Conservation (phyloP, 2,329 filamentous ascomycete genomes). For the Paramyrothecium sp. region DNA sequence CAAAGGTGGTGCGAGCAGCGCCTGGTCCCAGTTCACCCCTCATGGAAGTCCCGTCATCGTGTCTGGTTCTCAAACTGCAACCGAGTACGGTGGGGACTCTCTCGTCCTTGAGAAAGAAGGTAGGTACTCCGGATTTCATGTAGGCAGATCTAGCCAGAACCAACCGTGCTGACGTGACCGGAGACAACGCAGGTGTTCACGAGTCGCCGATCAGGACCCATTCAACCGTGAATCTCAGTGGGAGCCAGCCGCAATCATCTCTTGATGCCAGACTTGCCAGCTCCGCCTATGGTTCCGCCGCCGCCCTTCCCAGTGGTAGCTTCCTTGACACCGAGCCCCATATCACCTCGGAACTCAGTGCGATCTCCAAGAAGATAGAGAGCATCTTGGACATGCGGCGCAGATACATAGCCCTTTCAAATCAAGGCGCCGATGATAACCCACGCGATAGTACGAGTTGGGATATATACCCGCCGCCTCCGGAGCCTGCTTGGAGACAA, state of each 20-base stretch:
- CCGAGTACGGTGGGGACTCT: slow-evolving; percentile 35
- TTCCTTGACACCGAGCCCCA: slow-evolving; percentile 72
- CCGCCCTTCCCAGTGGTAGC: slow-evolving; percentile 34
- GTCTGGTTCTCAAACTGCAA: slow-evolving; percentile 30
- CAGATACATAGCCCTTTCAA: slow-evolving; percentile 83
- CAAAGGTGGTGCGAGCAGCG: slow-evolving; percentile 31
- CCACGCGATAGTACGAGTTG: slow-evolving; percentile 81
- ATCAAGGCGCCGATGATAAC: slow-evolving; percentile 81
- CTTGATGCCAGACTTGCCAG: neutral
- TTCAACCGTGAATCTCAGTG: neutral
- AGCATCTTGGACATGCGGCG: slow-evolving; percentile 83
- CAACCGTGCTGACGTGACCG: slow-evolving; percentile 36
- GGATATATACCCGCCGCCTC: slow-evolving; percentile 88
- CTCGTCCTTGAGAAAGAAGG: slow-evolving; percentile 26
- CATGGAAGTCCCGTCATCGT: slow-evolving; percentile 45
- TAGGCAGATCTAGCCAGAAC: slow-evolving; percentile 7
- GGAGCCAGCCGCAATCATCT: neutral
- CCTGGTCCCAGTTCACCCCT: slow-evolving; percentile 41
- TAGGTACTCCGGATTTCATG: slow-evolving; percentile 10
- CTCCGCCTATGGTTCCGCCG: slow-evolving; percentile 8
- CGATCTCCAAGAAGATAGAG: slow-evolving; percentile 89
- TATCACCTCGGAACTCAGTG: slow-evolving; percentile 78
- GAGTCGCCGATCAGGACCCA: slow-evolving; percentile 12
- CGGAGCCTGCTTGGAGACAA: slow-evolving; percentile 78
- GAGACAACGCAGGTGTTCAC: slow-evolving; percentile 10